Conservation (phyloP, 2,329 filamentous ascomycete genomes). For the Fusarium sp. region DNA sequence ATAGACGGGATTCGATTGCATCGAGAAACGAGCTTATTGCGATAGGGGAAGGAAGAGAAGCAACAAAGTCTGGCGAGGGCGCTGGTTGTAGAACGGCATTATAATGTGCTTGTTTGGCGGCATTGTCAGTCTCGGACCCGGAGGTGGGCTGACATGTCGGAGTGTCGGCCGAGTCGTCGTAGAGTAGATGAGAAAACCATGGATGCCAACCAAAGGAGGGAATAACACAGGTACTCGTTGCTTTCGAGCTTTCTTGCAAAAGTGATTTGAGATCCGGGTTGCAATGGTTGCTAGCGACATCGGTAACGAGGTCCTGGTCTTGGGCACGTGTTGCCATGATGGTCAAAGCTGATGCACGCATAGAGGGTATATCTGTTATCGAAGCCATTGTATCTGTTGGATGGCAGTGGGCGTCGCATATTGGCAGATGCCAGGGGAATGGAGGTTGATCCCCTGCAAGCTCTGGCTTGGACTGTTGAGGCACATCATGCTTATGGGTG, state of each 20-base stretch:
- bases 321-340: conserved; percentile 80
- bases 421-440: conserved; percentile 75
- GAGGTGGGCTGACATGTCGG: conserved; percentile 48
- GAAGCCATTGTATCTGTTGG: conserved; percentile 79
- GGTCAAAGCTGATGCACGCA: conserved; percentile 72
- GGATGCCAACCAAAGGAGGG: conserved; percentile 89
- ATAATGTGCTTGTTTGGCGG: conserved; percentile 67
- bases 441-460: conserved; percentile 21
- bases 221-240: conserved; percentile 48
- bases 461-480: background rate
- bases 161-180: conserved; percentile 60
- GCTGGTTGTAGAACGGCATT: conserved; percentile 68
- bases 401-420: conserved; percentile 85
- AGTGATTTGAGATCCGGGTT: conserved; percentile 42
- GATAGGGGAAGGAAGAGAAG: conserved; percentile 65
- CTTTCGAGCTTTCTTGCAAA: background rate
- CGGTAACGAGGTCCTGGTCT: conserved; percentile 76
- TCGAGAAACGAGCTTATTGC: conserved; percentile 66
- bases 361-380: conserved; percentile 64
- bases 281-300: conserved; percentile 66
- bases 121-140: conserved; percentile 18
- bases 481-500: conserved; percentile 7
- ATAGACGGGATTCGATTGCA: conserved; percentile 64
- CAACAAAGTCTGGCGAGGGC: conserved; percentile 53
- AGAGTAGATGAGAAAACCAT: conserved; percentile 84